Base-by-base conservation (phyloP, 352 stramenopile species). In the Pythium graminicola region DNA sequence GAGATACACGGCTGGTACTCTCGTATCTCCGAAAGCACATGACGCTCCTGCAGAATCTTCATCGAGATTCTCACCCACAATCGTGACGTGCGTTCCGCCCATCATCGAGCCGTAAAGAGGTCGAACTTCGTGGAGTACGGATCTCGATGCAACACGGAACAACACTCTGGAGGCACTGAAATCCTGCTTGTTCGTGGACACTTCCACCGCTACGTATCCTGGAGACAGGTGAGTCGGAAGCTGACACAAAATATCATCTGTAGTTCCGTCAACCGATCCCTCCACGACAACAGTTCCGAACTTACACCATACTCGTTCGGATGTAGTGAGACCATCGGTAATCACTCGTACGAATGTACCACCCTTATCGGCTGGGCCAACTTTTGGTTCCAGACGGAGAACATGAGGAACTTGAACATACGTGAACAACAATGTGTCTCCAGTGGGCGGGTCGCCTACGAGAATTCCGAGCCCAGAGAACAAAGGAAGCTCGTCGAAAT, bases 181-280 rank as follows among this genome's bases (percentile, higher is more conserved):
- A 44, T 98, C 93, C 50, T 96, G 76, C 0, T 77, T 85, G 51
- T 98, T 98, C 35, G 90, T 96, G 2, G 81, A 89, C 0, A 97
- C 70, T 49, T 98, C 89, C n/a, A 98, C 53, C 22, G 39, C 26
- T 3, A 56, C 35, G 54, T 67, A 33, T 87, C 73, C 40, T 41
- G 29, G 33, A 7, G 41, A 38, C 17, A 62, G 8, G 6, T 20
- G 20, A 1, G 33, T 27, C 32, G 32, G 32, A 10, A 57, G 29
- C 39, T 8, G n/a, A 29, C 39, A 55, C 7, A 33, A 3, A 17
- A 53, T 16, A 16, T 22, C 46, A 32, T 36, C 39, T 29, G 29
- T 19, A 7, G 19, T 24, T 11, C 1, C 7, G 28, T 62, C 36
- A 2, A 57, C 4, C 0, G 46, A 50, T 27, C 45, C 47, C 35